Percentiles rank a stretch among this genome's conserved stretches.
Evolutionary conservation across 2,329 filamentous ascomycete species (phyloP).

Genomic region (Decorospora gaudefroyi): DNA sequence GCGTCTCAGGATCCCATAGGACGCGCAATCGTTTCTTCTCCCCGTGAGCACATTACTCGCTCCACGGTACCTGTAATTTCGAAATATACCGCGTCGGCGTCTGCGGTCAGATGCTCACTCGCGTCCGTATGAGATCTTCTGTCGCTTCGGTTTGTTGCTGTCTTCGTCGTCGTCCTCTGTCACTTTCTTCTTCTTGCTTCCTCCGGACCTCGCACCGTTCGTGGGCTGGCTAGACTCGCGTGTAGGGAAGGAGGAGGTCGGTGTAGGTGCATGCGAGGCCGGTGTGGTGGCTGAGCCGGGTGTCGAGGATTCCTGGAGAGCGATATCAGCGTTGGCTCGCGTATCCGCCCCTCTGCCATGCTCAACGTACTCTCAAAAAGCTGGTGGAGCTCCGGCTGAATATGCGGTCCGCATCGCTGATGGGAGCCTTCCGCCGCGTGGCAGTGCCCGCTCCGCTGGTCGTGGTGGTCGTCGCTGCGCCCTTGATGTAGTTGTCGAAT

Average conservation of each 20-base stretch:
- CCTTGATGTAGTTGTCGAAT: conserved; percentile 98
- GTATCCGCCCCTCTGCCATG: neutral
- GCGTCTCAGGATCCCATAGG: conserved; percentile 30
- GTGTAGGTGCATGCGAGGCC: conserved; percentile 55
- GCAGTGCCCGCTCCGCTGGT: conserved; percentile 46
- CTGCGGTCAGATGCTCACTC: conserved; percentile 41
- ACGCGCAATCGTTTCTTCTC: conserved; percentile 30
- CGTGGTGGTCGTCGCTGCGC: conserved; percentile 64
- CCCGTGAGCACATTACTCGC: conserved; percentile 11
- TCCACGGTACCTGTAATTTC: conserved; percentile 7
- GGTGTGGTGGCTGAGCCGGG: conserved; percentile 48
- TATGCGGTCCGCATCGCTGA: conserved; percentile 72
- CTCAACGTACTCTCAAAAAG: conserved; percentile 43
- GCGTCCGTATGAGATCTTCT: conserved; percentile 57
- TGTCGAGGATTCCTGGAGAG: conserved; percentile 46
- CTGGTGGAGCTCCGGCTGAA: conserved; percentile 59
- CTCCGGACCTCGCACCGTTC: conserved; percentile 44
- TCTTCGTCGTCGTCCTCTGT: conserved; percentile 54
- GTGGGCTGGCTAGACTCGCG: conserved; percentile 53
- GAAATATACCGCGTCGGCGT: conserved; percentile 3
- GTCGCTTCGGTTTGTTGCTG: conserved; percentile 53
- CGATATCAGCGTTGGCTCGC: conserved; percentile 18
- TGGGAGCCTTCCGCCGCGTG: conserved; percentile 64
- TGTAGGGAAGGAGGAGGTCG: conserved; percentile 53
- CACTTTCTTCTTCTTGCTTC: conserved; percentile 54